These are phyloP conservation scores for Xylariaceae sp. DNA, from an alignment of 2,329 filamentous ascomycete genomes.

Conservation along the genomic window DNA sequence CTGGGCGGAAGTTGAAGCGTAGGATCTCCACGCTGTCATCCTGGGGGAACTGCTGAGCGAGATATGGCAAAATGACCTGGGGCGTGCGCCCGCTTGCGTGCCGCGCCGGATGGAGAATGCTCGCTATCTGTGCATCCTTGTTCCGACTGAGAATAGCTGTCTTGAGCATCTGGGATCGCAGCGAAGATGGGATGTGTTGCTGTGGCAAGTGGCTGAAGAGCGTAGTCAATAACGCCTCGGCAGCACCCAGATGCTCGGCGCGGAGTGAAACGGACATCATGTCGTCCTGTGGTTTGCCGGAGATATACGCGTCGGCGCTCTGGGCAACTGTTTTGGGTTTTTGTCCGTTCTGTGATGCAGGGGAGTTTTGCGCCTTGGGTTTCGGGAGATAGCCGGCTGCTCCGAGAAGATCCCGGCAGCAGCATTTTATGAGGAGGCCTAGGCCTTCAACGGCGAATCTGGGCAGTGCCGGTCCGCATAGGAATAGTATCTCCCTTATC, in stretches of 20 bases:
- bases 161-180: slow-evolving; percentile 72
- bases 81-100: slow-evolving; percentile 58
- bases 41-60: slow-evolving; percentile 59
- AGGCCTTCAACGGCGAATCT: slow-evolving; percentile 62
- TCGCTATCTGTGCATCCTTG: slow-evolving; percentile 70
- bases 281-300: slow-evolving; percentile 35
- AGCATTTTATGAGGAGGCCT: slow-evolving; percentile 55
- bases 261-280: slow-evolving; percentile 33
- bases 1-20: slow-evolving; percentile 50
- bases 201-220: slow-evolving; percentile 61
- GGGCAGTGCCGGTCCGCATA: slow-evolving; percentile 60
- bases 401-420: slow-evolving; percentile 68
- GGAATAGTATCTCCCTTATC: slow-evolving; percentile 50
- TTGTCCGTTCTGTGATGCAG: slow-evolving; percentile 34
- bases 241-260: slow-evolving; percentile 48
- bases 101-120: slow-evolving; percentile 71
- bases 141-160: slow-evolving; percentile 67
- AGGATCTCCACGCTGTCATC: slow-evolving; percentile 67
- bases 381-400: slow-evolving; percentile 45
- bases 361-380: slow-evolving; percentile 29
- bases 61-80: slow-evolving; percentile 73
- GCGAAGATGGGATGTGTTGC: slow-evolving; percentile 60
- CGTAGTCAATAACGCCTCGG: slow-evolving; percentile 55
- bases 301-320: slow-evolving; percentile 70
- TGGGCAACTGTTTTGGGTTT: slow-evolving; percentile 41